These are phyloP conservation scores for Salix viminalis DNA, from an alignment of 345 rosid species.

Conservation along the genomic window DNA sequence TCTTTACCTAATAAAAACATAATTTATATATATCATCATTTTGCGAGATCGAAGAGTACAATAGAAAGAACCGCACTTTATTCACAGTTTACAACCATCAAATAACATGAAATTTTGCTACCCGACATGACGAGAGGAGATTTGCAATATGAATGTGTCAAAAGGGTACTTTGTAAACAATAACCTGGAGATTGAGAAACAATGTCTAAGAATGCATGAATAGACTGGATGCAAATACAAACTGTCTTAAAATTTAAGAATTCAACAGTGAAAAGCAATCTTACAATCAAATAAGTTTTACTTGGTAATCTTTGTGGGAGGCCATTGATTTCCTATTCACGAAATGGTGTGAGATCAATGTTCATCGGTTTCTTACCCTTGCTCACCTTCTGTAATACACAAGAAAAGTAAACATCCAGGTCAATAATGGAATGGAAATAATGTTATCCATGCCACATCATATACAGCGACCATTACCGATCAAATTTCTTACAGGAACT, in stretches of 20 bases:
- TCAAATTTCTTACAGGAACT: not conserved
- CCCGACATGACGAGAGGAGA: not conserved
- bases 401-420: constrained; percentile 7
- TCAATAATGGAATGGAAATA: not conserved
- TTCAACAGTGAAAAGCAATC: not conserved
- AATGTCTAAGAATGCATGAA: not conserved
- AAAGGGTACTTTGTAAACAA: not conserved
- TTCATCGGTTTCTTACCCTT: constrained; percentile 71
- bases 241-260: not conserved
- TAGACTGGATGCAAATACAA: not conserved
- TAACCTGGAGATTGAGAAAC: not conserved
- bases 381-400: constrained; percentile 56
- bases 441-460: not conserved
- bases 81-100: too few species aligned
- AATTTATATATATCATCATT: too few species aligned
- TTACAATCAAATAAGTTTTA: not conserved
- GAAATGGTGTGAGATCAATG: constrained; percentile 81
- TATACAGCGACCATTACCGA: not conserved
- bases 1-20: too few species aligned
- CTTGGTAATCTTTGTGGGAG: not conserved
- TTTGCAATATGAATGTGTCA: not conserved
- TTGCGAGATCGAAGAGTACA: too few species aligned
- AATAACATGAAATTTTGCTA: not conserved
- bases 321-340: constrained; percentile 26
- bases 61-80: too few species aligned